These are phyloP conservation scores for Thamnidium elegans DNA, from an alignment of 192 early-diverging fungal species.

Conservation along the genomic window DNA sequence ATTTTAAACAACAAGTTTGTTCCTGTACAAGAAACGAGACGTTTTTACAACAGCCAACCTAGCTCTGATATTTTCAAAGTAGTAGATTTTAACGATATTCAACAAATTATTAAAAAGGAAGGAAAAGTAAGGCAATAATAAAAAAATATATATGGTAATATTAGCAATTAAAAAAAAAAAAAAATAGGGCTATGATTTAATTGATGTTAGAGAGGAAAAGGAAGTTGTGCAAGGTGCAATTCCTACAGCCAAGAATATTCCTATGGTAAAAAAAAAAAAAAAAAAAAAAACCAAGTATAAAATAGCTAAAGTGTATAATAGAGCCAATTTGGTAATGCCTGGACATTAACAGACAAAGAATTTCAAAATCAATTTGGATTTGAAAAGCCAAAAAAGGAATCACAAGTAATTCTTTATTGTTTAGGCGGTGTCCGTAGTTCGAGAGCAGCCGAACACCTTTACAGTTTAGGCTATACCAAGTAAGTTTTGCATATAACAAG, in stretches of 20 bases:
- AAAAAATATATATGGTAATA: neutral
- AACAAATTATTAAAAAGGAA: conserved; percentile 11
- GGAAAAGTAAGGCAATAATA: conserved; percentile 6
- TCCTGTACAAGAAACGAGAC: neutral
- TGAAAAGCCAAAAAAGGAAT: conserved; percentile 47
- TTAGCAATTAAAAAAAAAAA: neutral
- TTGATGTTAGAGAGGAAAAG: conserved; percentile 67
- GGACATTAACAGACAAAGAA: conserved; percentile 13
- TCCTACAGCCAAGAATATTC: conserved; percentile 66
- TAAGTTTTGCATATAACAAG: conserved; percentile 11
- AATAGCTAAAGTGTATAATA: too few species aligned
- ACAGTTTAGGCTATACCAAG: conserved; percentile 47
- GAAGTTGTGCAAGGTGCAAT: conserved; percentile 61
- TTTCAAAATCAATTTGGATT: conserved; percentile 47
- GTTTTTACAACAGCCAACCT: conserved; percentile 1
- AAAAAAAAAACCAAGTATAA: neutral
- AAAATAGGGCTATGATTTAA: conserved; percentile 47
- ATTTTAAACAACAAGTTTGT: neutral
- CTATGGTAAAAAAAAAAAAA: conserved; percentile 46
- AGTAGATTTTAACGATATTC: conserved; percentile 24
- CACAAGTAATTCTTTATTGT: conserved; percentile 66
- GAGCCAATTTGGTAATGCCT: conserved; percentile 33
- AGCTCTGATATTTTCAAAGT: conserved; percentile 3
- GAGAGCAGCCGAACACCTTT: conserved; percentile 56
- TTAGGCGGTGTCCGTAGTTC: conserved; percentile 64